Base-by-base conservation (phyloP, 805 yeast species). In the Saccharomycopsis javanensis region DNA sequence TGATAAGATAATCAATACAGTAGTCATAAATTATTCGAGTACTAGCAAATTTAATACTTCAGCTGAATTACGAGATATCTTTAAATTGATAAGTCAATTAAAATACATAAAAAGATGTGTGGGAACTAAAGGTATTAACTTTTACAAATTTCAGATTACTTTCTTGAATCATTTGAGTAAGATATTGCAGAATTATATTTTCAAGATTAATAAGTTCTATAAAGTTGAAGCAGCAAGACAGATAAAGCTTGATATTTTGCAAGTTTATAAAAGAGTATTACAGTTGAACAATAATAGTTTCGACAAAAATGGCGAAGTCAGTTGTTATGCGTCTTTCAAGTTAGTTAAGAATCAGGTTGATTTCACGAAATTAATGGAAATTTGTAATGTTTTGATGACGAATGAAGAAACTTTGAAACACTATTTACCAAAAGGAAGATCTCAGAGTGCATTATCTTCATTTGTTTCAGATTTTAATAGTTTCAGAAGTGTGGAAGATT, bases 231-330 rank as follows among this genome's bases (percentile, higher is more conserved):
- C 55, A 3, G 53, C 50, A n/a, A 48, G 38, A 8, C 58, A 55
- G 31, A 51, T 55, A 51, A 55, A 55, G 37, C 53, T 35, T 45
- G 58, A 55, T 28, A 51, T 51, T 51, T 51, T 55, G 31, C 20
- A 23, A n/a, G 51, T 51, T 18, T 23, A 51, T 10, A 30, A 52
- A 45, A 33, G 37, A 11, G 38, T 55, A 3, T 25, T 55, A 31
- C 25, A 45, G 20, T 46, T 51, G 35, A 27, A 16, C n/a, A 42
- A 31, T 5, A 42, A 30, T 4, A 30, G 42, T 30, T 18, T 5
- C 16, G 15, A 11, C 13, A 20, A 5, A 16, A 10, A n/a, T 8
- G 35, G 33, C 31, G 45, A 15, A 51, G 23, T 33, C 16, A 33
- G 28, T 25, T 25, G 48, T 30, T 38, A 33, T 28, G 18, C 45